Base-by-base conservation (phyloP, 805 yeast species). In the Ogataea neopini region DNA sequence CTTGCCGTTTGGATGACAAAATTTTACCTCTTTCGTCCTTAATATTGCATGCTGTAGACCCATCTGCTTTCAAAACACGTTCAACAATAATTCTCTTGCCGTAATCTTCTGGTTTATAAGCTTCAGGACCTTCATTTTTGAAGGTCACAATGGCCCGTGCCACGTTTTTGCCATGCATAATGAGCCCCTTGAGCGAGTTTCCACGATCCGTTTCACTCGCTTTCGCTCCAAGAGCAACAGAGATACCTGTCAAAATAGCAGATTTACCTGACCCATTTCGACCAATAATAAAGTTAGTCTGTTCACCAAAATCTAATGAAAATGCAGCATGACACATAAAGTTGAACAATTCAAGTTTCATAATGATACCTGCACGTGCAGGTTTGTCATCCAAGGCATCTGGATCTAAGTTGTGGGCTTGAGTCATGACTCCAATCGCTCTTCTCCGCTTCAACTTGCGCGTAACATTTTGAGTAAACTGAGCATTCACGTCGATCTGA, bases 281-380 rank as follows among this genome's bases (percentile, higher is more conserved):
- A 17, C 98, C 98, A 33, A 88, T 84, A 47, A 91, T 88, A 61
- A 91, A 86, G 63, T 91, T 91, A 56, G 91, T 74, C 45, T 83
- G 80, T 0, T 92, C 90, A 1, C 94, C 94, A 26, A 91, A 74
- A 3, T 75, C 77, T 7, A 94, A 68, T 47, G 81, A 82, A 59
- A 94, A 88, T 46, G 87, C 80, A 40, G 81, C 84, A 62, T 94
- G 99, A 54, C 96, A 89, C 96, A 89, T 89, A 64, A 89, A 89
- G 68, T 89, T 88, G 50, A 77, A 75, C 36, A 91, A 68, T 19
- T 74, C 74, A 2, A 91, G 75, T 36, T 73, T 72, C 56, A 79
- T 77, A 35, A 91, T 83, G 35, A 81, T 80, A 9, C 96, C 97
- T 0, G 94, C 80, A 23, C 61, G 59, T 0, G 81, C 65, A 2